Evolutionary conservation across 1,284 basidiomycete genomes (phyloP).

Genomic region (Ganoderma leucocontextum): DNA sequence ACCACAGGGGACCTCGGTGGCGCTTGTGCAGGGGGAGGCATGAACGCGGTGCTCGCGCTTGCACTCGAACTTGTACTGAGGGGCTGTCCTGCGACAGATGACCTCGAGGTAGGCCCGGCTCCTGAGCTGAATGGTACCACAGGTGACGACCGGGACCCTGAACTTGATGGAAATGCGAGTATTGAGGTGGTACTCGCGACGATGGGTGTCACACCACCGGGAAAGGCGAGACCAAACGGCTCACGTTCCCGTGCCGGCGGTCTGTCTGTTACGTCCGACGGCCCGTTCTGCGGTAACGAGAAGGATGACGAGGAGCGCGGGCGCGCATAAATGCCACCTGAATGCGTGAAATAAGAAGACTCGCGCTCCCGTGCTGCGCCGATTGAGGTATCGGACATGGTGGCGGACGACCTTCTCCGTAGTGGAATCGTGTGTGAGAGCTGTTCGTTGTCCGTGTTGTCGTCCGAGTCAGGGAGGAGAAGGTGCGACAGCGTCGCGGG

Average conservation of each 20-base stretch:
- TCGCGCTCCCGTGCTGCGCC: constrained; percentile 26
- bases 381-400: constrained; percentile 23
- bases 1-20: constrained; percentile 28
- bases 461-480: constrained; percentile 50
- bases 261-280: constrained; percentile 9
- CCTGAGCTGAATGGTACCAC: constrained; percentile 18
- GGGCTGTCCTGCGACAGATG: constrained; percentile 33
- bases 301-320: constrained; percentile 20
- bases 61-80: constrained; percentile 20
- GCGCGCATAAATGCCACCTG: constrained; percentile 29
- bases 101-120: constrained; percentile 30
- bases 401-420: constrained; percentile 38
- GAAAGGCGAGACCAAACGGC: constrained; percentile 26
- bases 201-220: constrained; percentile 20
- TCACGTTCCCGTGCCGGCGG: constrained; percentile 18
- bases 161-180: constrained; percentile 35
- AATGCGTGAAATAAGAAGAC: constrained; percentile 39
- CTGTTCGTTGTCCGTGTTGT: constrained; percentile 43
- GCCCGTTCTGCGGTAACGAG: constrained; percentile 12
- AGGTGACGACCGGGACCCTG: constrained; percentile 29
- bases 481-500: constrained; percentile 60
- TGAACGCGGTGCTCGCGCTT: constrained; percentile 16
- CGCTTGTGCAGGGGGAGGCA: constrained; percentile 30
- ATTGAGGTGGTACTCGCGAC: constrained; percentile 18
- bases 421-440: constrained; percentile 42